Evolutionary conservation across 1,139 yeast species (phyloP).

Genomic region (Debaryomyces sp.): DNA sequence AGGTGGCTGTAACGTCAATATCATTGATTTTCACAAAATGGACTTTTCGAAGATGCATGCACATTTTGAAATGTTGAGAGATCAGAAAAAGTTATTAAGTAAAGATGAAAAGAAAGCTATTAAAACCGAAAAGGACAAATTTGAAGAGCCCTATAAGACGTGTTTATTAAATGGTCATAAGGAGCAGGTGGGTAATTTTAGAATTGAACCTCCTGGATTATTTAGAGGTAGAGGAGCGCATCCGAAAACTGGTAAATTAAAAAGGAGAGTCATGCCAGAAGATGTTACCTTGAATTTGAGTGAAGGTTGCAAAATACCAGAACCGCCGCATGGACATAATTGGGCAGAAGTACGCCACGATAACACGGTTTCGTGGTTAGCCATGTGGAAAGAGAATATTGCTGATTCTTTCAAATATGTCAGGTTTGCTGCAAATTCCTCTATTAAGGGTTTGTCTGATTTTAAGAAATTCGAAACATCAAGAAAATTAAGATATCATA

Average conservation of each 20-base stretch:
- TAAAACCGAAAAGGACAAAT: slow-evolving; percentile 69
- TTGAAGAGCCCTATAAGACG: slow-evolving; percentile 80
- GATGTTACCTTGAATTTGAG: slow-evolving; percentile 86
- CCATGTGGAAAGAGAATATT: slow-evolving; percentile 96
- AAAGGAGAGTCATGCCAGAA: slow-evolving; percentile 83
- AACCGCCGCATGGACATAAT: slow-evolving; percentile 81
- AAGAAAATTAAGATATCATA: slow-evolving; percentile 73
- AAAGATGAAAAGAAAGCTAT: slow-evolving; percentile 72
- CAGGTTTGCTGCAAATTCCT: slow-evolving; percentile 87
- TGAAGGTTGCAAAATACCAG: slow-evolving; percentile 70
- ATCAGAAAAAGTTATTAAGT: slow-evolving; percentile 68
- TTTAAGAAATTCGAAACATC: slow-evolving; percentile 93
- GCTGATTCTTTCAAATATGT: slow-evolving; percentile 85
- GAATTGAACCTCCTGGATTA: slow-evolving; percentile 94
- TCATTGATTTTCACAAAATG: slow-evolving; percentile 65
- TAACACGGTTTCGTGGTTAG: slow-evolving; percentile 92
- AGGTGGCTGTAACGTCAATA: slow-evolving; percentile 63
- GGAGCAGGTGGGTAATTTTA: slow-evolving; percentile 91
- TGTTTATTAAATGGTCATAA: slow-evolving; percentile 85
- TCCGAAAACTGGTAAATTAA: slow-evolving; percentile 90
- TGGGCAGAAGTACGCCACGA: slow-evolving; percentile 94
- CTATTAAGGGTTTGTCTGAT: slow-evolving; percentile 89
- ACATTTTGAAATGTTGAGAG: slow-evolving; percentile 69
- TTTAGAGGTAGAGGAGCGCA: slow-evolving; percentile 97
- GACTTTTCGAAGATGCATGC: slow-evolving; percentile 79